These are phyloP conservation scores for Themeda triandra DNA, from an alignment of 176 grass and related monocot genomes.

Conservation along the genomic window DNA sequence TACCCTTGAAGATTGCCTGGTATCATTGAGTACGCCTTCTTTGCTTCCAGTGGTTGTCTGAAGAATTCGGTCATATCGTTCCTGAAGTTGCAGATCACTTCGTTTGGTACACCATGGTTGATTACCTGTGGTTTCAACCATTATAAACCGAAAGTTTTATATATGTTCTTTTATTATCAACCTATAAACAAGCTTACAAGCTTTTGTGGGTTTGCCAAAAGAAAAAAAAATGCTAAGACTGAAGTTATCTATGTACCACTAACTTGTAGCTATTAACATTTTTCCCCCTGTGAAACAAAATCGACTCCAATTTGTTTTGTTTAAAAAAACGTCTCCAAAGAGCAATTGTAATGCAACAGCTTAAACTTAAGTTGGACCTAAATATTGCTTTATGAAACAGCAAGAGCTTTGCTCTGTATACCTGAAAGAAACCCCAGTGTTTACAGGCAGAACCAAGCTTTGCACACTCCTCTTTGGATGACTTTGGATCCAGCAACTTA, in stretches of 20 bases:
- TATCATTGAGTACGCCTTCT: neutral
- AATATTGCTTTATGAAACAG: neutral
- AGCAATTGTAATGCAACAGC: neutral
- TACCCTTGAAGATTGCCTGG: conserved; percentile 30
- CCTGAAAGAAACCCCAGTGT: conserved; percentile 60
- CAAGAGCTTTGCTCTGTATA: neutral
- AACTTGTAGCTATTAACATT: neutral
- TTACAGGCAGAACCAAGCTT: conserved; percentile 37
- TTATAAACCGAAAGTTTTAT: neutral
- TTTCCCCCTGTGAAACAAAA: neutral
- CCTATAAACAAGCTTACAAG: neutral
- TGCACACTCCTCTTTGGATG: conserved; percentile 12
- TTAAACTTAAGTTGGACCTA: neutral
- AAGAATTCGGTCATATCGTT: conserved; percentile 29
- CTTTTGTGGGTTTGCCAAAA: neutral
- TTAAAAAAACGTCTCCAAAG: neutral
- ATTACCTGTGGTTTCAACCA: neutral
- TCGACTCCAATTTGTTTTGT: neutral
- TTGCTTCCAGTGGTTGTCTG: conserved; percentile 27
- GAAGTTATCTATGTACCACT: too few relatives aligned
- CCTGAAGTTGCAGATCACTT: neutral
- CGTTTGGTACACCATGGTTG: neutral
- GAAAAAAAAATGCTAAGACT: neutral
- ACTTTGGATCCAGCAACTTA: conserved; percentile 23
- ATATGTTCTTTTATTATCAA: neutral